phyloP scores from a whole-genome alignment of 768 basidiomycete genomes.

The Gloeopeniophorella convolvens region DNA sequence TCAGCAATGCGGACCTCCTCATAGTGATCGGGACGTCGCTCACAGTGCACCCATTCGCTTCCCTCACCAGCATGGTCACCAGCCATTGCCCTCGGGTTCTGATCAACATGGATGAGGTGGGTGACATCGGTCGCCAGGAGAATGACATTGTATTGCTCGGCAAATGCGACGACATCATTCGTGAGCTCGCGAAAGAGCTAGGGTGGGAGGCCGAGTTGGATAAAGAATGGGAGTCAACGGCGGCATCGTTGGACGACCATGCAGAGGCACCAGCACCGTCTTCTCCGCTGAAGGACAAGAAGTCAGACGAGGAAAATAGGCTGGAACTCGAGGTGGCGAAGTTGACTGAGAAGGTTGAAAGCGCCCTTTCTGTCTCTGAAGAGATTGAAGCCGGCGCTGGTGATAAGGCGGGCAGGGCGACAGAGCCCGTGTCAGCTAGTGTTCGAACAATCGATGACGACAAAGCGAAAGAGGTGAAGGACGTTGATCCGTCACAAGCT shows the following conservation, averaged over 20 bases:
- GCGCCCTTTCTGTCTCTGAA: slow-evolving; percentile 4
- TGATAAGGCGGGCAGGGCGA: too few species aligned
- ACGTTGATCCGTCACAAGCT: too few species aligned
- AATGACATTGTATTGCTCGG: slow-evolving; percentile 19
- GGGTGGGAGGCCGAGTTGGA: slow-evolving; percentile 20
- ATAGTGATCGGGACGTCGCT: slow-evolving; percentile 21
- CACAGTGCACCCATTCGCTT: slow-evolving; percentile 20
- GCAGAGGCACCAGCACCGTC: background rate
- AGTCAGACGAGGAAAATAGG: background rate
- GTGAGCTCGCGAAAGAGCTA: slow-evolving; percentile 17
- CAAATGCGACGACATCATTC: slow-evolving; percentile 20
- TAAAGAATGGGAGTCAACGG: slow-evolving; percentile 12
- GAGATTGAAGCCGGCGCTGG: background rate
- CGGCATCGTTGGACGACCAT: background rate
- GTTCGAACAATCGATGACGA: background rate
- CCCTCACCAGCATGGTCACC: slow-evolving; percentile 10
- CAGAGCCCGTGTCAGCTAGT: background rate
- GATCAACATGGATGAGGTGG: slow-evolving; percentile 19
- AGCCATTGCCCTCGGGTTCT: slow-evolving; percentile 17
- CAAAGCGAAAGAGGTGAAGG: background rate
- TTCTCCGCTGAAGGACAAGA: background rate
- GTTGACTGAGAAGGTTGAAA: slow-evolving; percentile 1
- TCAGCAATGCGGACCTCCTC: slow-evolving; percentile 64
- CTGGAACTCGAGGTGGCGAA: slow-evolving; percentile 12
- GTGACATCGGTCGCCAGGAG: slow-evolving; percentile 8